Percentiles rank a stretch among this genome's conserved stretches.
Evolutionary conservation across 2,329 filamentous ascomycete genomes (phyloP).

Genomic region (Sarocladium brachiariae): DNA sequence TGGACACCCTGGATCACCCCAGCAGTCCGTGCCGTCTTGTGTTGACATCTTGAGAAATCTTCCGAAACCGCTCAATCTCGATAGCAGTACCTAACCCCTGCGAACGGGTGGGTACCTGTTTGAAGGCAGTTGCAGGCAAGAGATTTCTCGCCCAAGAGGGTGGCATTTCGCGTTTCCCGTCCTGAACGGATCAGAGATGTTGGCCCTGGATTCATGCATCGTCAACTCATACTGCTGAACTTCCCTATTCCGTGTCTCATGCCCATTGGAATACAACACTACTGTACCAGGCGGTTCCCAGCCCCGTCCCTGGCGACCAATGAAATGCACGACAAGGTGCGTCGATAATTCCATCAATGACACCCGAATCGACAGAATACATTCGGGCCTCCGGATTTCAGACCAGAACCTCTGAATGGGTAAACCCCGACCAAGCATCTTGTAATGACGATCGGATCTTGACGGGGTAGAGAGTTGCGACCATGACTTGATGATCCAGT

Average conservation of each 20-base stretch:
- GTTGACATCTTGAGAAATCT: background rate
- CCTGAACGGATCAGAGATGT: background rate
- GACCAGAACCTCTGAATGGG: too few relatives aligned
- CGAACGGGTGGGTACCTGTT: slow-evolving; percentile 2
- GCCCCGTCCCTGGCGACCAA: background rate
- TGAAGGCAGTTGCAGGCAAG: background rate
- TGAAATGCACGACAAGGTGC: background rate
- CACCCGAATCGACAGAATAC: background rate
- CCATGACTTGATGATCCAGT: too few relatives aligned
- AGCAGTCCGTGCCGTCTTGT: background rate
- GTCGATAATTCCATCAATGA: background rate
- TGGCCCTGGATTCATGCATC: background rate
- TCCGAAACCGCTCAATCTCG: background rate
- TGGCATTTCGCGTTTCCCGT: background rate
- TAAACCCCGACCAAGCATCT: too few relatives aligned
- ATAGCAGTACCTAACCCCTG: slow-evolving; percentile 1
- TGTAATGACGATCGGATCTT: background rate
- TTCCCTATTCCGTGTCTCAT: background rate
- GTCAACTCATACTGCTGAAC: background rate
- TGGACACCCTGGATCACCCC: background rate
- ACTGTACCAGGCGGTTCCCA: too few relatives aligned
- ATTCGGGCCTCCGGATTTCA: background rate
- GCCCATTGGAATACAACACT: background rate
- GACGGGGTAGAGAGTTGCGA: background rate
- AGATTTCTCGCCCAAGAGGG: background rate